Base-by-base conservation (phyloP, 179 eudicot genomes). In the Nepenthes alata region DNA sequence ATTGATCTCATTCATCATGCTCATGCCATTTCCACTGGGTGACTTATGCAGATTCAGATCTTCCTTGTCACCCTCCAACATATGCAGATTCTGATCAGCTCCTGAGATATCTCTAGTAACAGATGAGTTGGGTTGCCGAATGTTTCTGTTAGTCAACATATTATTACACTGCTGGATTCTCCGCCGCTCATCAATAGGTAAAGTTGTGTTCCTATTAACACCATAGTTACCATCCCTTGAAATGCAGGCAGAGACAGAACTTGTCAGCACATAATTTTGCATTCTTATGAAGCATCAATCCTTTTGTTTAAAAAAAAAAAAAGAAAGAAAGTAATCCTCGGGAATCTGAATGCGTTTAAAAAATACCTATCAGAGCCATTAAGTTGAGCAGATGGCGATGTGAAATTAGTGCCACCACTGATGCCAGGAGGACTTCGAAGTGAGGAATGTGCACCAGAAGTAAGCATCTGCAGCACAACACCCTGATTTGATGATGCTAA, bases 161-260 rank as follows among this genome's bases (percentile, higher is more conserved):
- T 78, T 86, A 72, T 74, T 87, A 60, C 87, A 83, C 62, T 85
- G 90, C 59, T 79, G 94, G 63, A 79, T 61, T 76, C 99, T 90
- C 78, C 87, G 91, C 60, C 81, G 96, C 64, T 93, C 99, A 62
- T 90, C 97, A 36, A 66, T 63, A 37, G 96, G 68, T 65, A 83
- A 68, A 67, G 94, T 72, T 72, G 97, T 41, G 45, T 4, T 67
- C 67, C 99, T 82, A 14, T 83, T 81, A 59, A 71, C 77, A 36
- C 80, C 74, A 70, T 80, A 85, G 71, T 95, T 84, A 49, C 77
- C 81, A 75, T 83, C 89, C 76, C 90, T 78, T 70, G 39, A 68
- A 47, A 64, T 36, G 53, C 56, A 70, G 48, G n/a, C 34, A 34
- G 36, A 41, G 60, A 50, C 52, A 53, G 25, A 57, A 13, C 49